These are phyloP conservation scores for Trichoderma simmonsii DNA, from an alignment of 2,329 filamentous ascomycete species.

Conservation along the genomic window DNA sequence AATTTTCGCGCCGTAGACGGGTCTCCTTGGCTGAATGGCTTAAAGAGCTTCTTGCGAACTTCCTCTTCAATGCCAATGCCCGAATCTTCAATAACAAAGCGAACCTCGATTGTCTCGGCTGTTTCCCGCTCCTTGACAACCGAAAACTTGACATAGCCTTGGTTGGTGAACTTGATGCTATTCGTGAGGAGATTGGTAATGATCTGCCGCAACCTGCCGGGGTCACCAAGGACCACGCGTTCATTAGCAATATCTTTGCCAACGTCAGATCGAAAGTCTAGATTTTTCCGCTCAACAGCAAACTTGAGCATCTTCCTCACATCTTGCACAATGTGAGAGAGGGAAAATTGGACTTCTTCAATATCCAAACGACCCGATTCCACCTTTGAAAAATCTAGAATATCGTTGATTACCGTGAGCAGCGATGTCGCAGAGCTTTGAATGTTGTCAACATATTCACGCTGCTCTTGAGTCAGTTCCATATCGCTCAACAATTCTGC, in stretches of 20 bases:
- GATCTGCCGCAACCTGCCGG: constrained; percentile 79
- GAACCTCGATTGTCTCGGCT: constrained; percentile 61
- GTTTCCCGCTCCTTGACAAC: constrained; percentile 63
- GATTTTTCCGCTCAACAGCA: constrained; percentile 73
- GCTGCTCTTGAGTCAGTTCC: constrained; percentile 64
- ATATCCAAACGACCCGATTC: constrained; percentile 75
- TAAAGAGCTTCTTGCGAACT: constrained; percentile 69
- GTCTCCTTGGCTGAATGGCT: constrained; percentile 79
- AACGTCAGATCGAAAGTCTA: constrained; percentile 67
- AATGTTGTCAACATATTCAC: constrained; percentile 74
- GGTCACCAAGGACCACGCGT: constrained; percentile 81
- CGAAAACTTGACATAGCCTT: constrained; percentile 65
- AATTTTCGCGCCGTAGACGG: constrained; percentile 76
- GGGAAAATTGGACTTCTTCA: constrained; percentile 75
- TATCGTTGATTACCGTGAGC: constrained; percentile 86
- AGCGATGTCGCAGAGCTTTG: constrained; percentile 76
- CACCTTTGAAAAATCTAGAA: constrained; percentile 84
- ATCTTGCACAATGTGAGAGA: constrained; percentile 70
- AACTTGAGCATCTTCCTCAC: constrained; percentile 87
- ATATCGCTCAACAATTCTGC: constrained; percentile 70
- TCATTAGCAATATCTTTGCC: constrained; percentile 60
- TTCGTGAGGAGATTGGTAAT: constrained; percentile 76
- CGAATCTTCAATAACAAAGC: constrained; percentile 72
- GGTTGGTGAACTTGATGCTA: constrained; percentile 70
- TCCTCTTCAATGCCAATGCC: constrained; percentile 81